A percentile compares a stretch with the other conserved stretches of the same genome.
Evolutionary conservation across 129 eudicot genomes (phyloP).

Genomic region (Flaveria robusta): DNA sequence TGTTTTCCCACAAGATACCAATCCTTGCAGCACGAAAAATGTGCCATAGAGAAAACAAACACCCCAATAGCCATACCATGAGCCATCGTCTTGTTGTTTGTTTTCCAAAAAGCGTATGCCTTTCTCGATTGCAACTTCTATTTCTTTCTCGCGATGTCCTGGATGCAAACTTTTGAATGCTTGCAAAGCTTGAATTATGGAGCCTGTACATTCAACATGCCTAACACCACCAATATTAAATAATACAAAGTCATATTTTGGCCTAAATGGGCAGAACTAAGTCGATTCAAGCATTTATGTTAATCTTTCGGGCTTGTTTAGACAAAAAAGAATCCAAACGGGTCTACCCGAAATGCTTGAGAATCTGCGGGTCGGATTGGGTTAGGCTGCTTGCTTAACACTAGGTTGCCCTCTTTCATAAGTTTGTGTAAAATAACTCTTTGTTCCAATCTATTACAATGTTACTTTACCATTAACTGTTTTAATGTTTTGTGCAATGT

Average conservation of each 20-base stretch:
- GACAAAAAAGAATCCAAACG: background rate
- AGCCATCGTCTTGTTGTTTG: conserved; percentile 34
- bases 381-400: background rate
- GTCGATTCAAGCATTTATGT: background rate
- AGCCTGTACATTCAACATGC: conserved; percentile 43
- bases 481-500: background rate
- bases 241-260: background rate
- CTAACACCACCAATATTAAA: conserved; percentile 28
- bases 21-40: conserved; percentile 42
- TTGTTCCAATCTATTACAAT: background rate
- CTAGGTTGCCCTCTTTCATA: no score
- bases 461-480: no score
- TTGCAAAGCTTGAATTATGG: conserved; percentile 28
- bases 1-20: conserved; percentile 48
- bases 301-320: background rate
- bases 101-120: conserved; percentile 33
- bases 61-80: conserved; percentile 62
- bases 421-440: background rate
- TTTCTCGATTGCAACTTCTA: conserved; percentile 32
- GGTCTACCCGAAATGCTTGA: background rate
- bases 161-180: conserved; percentile 29
- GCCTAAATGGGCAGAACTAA: background rate
- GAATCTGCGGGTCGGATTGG: background rate
- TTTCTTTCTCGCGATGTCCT: conserved; percentile 34
- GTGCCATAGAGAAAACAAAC: conserved; percentile 64